phyloP scores from a whole-genome alignment of 305 asterid genomes.

The Fraxinus sp. region DNA sequence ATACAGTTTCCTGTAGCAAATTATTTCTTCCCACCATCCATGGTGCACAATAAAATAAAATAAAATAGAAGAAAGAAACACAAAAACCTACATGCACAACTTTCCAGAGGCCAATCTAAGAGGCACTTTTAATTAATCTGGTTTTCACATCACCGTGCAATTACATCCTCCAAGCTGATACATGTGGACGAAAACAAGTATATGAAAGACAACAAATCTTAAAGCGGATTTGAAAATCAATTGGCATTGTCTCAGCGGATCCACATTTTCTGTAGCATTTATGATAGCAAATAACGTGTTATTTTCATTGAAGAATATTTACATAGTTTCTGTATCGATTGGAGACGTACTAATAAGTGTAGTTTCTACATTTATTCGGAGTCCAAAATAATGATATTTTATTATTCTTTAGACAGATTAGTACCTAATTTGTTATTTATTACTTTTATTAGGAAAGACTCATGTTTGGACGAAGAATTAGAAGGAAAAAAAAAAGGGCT shows the following conservation, averaged over 20 bases:
- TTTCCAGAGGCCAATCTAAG: neutral
- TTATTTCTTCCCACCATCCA: neutral
- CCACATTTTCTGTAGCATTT: neutral
- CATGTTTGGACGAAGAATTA: neutral
- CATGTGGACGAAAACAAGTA: neutral
- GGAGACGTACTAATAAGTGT: neutral
- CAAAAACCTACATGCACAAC: neutral
- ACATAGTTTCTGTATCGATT: neutral
- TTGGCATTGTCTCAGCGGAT: neutral
- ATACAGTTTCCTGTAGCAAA: neutral
- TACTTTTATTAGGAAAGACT: neutral
- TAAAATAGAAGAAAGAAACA: neutral
- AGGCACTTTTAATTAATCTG: neutral
- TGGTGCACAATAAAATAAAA: neutral
- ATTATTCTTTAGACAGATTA: neutral
- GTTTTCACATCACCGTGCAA: neutral
- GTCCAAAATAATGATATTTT: neutral
- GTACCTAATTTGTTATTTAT: neutral
- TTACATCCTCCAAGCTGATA: neutral
- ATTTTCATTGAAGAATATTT: neutral
- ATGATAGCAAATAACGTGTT: neutral
- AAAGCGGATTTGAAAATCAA: neutral
- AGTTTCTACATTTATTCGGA: neutral
- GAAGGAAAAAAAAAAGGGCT: neutral
- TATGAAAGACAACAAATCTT: neutral